Conservation (phyloP, 345 rosid genomes). For the Psidium friedrichsthalianum region DNA sequence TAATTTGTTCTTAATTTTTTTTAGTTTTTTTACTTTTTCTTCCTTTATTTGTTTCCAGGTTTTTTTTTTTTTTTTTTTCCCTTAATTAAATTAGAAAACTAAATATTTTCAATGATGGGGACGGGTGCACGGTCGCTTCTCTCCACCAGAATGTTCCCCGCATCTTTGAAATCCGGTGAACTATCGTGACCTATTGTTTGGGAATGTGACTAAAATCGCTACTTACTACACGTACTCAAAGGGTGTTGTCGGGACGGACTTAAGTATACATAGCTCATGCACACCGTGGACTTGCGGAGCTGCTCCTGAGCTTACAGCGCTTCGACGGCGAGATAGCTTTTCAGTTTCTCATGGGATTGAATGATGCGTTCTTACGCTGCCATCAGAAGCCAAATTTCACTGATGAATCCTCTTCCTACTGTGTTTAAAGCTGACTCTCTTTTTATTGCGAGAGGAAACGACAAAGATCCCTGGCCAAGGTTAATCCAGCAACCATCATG, state of each 20-base stretch:
- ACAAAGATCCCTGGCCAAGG: not conserved
- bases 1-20: too few relatives aligned
- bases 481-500: not conserved
- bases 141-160: not conserved
- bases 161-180: too few relatives aligned
- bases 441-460: not conserved
- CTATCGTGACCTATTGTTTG: not conserved
- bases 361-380: not conserved
- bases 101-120: too few relatives aligned
- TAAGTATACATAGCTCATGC: too few relatives aligned
- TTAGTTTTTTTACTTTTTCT: too few relatives aligned
- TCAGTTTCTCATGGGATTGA: not conserved
- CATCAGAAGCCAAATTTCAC: not conserved
- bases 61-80: too few relatives aligned
- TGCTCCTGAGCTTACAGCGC: not conserved
- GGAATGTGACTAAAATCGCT: too few relatives aligned
- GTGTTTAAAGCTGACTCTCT: not conserved
- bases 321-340: not conserved
- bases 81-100: not conserved
- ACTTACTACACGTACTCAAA: too few relatives aligned
- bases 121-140: not conserved
- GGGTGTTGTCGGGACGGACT: too few relatives aligned
- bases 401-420: not conserved
- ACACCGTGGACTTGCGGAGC: not conserved
- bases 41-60: too few relatives aligned